Base-by-base conservation (phyloP, 495 filamentous ascomycete genomes). In the Lepraria neglecta region DNA sequence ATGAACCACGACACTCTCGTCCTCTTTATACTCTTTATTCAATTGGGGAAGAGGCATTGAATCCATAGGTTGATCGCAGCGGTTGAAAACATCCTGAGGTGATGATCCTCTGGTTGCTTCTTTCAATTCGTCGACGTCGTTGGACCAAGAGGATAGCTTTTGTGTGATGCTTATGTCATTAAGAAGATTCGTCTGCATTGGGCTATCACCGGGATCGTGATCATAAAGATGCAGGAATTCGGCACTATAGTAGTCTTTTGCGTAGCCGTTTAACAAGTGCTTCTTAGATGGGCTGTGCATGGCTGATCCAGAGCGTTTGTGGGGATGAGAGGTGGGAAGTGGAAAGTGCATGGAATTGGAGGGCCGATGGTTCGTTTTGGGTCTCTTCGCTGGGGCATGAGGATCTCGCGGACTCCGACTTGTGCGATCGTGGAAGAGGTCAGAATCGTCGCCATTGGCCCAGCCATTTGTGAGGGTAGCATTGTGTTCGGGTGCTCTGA, bases 141-240 rank as follows among this genome's bases (percentile, higher is more conserved):
- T 82, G 11, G 92, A 75, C 91, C 92, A 97, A 6, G 74, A 73
- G 0, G 86, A 82, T 63, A 92, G 77, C 46, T 84, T 75, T 44
- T 83, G 81, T 11, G 87, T 81, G 15, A 95, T 82, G 33, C 72
- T 75, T 7, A 96, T 78, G 63, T 80, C 86, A 45, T 81, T 82
- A 65, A 89, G 87, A 2, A 86, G 78, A 64, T 89, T 90, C 24
- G 77, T 76, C 42, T 85, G 74, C 61, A 83, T 81, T 42, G 76
- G 74, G 24, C 76, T 76, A 61, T 84, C 77, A 62, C 76, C 76
- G 44, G 74, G 68, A 60, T 86, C 83, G 42, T 82, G 75, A 48
- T 87, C 84, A 71, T 87, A 88, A 24, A 90, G 76, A 28, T 82
- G 79, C 31, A 89, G 69, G 67, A 95, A 94, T 59, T 86, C 83